phyloP scores from a whole-genome alignment of 1,284 basidiomycete species.

The Malassezia restricta region DNA sequence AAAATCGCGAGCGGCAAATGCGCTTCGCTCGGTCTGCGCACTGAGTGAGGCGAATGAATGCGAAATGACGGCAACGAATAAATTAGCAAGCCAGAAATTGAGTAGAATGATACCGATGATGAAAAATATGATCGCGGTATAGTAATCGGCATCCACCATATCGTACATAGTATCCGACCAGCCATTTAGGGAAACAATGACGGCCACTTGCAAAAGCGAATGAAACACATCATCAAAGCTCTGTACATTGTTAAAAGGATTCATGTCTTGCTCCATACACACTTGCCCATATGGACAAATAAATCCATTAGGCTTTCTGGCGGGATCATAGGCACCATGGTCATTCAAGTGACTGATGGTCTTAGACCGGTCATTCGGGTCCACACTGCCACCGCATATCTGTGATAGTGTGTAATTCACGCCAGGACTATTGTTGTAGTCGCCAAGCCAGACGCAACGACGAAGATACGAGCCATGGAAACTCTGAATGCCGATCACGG shows the following conservation, averaged over 20 bases:
- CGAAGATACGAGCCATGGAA: slow-evolving; percentile 44
- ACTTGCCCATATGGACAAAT: slow-evolving; percentile 43
- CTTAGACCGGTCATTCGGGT: slow-evolving; percentile 5
- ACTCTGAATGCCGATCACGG: slow-evolving; percentile 47
- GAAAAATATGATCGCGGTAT: slow-evolving; percentile 75
- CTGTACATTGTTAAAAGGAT: slow-evolving; percentile 60
- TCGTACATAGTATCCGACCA: slow-evolving; percentile 64
- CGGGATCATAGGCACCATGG: background rate
- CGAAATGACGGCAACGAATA: slow-evolving; percentile 91
- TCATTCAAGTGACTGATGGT: slow-evolving; percentile 14
- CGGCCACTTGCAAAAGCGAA: slow-evolving; percentile 68
- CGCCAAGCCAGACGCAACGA: slow-evolving; percentile 38
- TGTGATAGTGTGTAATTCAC: slow-evolving; percentile 30
- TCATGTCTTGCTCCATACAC: slow-evolving; percentile 48
- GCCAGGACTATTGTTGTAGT: slow-evolving; percentile 24
- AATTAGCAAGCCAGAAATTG: slow-evolving; percentile 59
- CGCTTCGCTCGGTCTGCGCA: slow-evolving; percentile 75
- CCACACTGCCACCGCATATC: slow-evolving; percentile 37
- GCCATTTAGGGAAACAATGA: slow-evolving; percentile 58
- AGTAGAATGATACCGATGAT: slow-evolving; percentile 54
- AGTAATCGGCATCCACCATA: slow-evolving; percentile 84
- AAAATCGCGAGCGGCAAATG: slow-evolving; percentile 57
- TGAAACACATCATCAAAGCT: slow-evolving; percentile 85
- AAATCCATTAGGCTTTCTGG: slow-evolving; percentile 33
- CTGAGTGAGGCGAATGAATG: slow-evolving; percentile 85